Evolutionary conservation across 768 basidiomycete species (phyloP).

Genomic region (Boletus subparvulus): DNA sequence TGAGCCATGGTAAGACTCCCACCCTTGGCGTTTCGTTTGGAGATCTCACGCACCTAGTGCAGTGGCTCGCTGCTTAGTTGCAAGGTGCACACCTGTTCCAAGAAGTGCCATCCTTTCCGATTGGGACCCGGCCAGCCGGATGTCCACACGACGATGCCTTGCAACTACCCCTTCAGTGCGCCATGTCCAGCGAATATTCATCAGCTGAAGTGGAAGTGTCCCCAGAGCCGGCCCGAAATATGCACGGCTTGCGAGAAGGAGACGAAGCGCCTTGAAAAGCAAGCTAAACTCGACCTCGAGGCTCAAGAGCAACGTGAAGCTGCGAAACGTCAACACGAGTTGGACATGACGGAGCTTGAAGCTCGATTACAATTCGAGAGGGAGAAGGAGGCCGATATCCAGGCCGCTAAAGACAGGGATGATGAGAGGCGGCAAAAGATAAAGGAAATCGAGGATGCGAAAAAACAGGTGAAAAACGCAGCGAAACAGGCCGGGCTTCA

Average conservation of each 20-base stretch:
- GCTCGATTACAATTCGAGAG: conserved; percentile 10
- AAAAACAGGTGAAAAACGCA: conserved; percentile 1
- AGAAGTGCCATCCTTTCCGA: conserved; percentile 56
- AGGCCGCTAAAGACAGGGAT: conserved; percentile 12
- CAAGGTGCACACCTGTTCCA: conserved; percentile 52
- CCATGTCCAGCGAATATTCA: conserved; percentile 49
- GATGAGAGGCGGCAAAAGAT: conserved; percentile 7
- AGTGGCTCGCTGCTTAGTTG: conserved; percentile 53
- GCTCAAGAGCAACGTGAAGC: conserved; percentile 45
- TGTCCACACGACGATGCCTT: conserved; percentile 36
- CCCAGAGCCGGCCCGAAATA: conserved; percentile 32
- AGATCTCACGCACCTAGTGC: neutral
- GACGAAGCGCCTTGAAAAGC: conserved; percentile 38
- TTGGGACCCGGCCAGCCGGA: conserved; percentile 46
- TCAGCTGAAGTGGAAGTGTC: conserved; percentile 43
- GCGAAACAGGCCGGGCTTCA: conserved; percentile 2
- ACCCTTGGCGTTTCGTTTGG: neutral
- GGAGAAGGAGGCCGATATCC: conserved; percentile 8
- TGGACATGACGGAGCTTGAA: conserved; percentile 13
- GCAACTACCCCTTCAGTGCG: conserved; percentile 36
- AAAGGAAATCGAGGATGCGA: conserved; percentile 13
- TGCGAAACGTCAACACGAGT: conserved; percentile 42
- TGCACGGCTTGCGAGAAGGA: conserved; percentile 53
- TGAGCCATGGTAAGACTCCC: conserved; percentile 51
- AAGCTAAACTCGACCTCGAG: conserved; percentile 39